Evolutionary conservation across 148 eudicot genomes (phyloP).

Genomic region (Fallopia convolvulus): DNA sequence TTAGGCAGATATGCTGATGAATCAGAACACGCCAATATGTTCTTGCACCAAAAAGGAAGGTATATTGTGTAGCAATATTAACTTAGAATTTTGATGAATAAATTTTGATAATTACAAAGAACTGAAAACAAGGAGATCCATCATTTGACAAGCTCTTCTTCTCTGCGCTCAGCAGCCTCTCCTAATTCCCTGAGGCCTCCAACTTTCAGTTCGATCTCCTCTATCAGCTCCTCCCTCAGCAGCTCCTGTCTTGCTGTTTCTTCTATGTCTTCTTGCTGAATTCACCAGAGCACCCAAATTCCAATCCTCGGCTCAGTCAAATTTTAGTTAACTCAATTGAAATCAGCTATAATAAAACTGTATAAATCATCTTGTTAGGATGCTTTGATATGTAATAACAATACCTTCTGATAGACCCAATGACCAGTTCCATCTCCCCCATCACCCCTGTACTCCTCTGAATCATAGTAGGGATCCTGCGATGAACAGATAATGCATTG

Average conservation of each 20-base stretch:
- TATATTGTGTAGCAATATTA: not conserved
- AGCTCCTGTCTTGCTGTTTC: conserved; percentile 62
- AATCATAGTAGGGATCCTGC: conserved; percentile 86
- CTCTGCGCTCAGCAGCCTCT: conserved; percentile 45
- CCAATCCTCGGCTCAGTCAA: not conserved
- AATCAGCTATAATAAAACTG: not conserved
- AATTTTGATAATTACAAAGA: not conserved
- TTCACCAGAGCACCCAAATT: not conserved
- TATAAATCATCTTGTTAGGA: not conserved
- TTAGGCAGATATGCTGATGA: not conserved
- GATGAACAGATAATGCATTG: not conserved
- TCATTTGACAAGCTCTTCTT: conserved; percentile 44
- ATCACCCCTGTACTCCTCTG: conserved; percentile 61
- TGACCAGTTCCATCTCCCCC: conserved; percentile 90
- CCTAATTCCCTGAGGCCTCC: conserved; percentile 68
- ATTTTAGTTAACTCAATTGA: not conserved
- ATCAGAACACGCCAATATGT: not conserved
- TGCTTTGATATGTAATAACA: not conserved
- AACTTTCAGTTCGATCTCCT: conserved; percentile 76
- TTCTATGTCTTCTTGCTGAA: conserved; percentile 77
- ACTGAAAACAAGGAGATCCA: not conserved
- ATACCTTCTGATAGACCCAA: conserved; percentile 82
- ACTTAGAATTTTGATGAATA: not conserved
- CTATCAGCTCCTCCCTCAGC: conserved; percentile 77
- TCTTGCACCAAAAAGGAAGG: not conserved